phyloP scores from a whole-genome alignment of 768 basidiomycete species.

The Clathrus columnatus region DNA sequence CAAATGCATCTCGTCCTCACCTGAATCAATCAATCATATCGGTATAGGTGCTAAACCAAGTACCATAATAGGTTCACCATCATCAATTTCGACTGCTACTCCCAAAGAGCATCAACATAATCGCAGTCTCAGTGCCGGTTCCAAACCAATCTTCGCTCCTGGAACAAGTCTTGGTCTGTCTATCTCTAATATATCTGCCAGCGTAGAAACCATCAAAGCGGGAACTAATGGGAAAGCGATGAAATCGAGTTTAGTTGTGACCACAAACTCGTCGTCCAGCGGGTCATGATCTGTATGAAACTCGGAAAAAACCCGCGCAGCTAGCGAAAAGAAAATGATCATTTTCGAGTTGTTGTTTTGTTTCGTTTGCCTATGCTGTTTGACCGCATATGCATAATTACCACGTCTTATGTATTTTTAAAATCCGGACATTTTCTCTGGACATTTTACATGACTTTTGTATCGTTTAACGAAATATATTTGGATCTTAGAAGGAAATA shows the following conservation, averaged over 20 bases:
- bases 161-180: background rate
- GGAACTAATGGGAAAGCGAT: background rate
- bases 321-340: no score
- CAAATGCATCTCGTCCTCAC: background rate
- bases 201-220: conserved; percentile 7
- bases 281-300: no score
- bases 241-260: background rate
- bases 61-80: background rate
- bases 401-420: no score
- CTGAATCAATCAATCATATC: background rate
- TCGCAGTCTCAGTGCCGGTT: background rate
- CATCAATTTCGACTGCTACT: background rate
- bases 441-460: no score
- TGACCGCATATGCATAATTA: no score
- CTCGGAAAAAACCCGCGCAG: no score
- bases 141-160: background rate
- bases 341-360: no score
- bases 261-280: no score
- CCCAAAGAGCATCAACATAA: background rate
- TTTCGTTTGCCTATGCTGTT: no score
- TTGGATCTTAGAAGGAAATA: no score
- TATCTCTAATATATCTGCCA: background rate
- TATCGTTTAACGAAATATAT: no score
- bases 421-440: no score
- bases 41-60: background rate